A percentile compares a stretch with the other conserved stretches of the same genome.
Conservation (phyloP, 441 rosid species). For the Adansonia rubrostipa region DNA sequence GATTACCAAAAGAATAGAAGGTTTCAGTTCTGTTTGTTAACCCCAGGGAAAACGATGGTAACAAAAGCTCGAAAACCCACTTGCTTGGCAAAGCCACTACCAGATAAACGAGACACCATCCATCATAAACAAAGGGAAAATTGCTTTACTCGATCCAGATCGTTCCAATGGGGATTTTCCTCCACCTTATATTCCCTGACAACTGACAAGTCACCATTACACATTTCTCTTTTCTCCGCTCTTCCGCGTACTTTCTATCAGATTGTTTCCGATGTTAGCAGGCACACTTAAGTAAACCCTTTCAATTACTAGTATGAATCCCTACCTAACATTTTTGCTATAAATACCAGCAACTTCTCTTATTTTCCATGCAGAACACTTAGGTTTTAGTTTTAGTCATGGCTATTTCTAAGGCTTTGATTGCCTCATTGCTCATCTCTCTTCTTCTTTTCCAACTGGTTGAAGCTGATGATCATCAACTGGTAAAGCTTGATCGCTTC, state of each 20-base stretch:
- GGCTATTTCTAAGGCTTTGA: constrained; percentile 52
- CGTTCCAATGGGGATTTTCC: constrained; percentile 3
- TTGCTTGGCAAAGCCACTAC: constrained; percentile 10
- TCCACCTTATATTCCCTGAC: constrained; percentile 25
- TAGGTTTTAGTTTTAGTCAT: constrained; percentile 31
- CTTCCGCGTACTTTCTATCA: not conserved
- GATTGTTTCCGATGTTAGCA: constrained; percentile 3
- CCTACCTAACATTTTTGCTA: constrained; percentile 21
- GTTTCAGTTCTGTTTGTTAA: not conserved
- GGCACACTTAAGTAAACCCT: constrained; percentile 1
- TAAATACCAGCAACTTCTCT: constrained; percentile 29
- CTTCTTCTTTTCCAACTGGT: constrained; percentile 52
- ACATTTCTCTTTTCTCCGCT: not conserved
- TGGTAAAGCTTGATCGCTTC: constrained; percentile 32
- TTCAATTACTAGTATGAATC: not conserved
- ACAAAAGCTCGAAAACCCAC: constrained; percentile 6
- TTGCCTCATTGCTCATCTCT: constrained; percentile 59
- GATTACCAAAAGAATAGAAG: not conserved
- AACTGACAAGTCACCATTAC: constrained; percentile 22
- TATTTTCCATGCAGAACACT: not conserved
- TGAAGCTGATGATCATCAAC: constrained; percentile 48
- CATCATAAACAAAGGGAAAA: not conserved
- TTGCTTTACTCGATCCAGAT: constrained; percentile 16
- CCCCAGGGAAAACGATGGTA: constrained; percentile 9
- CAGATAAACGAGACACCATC: constrained; percentile 2